phyloP scores from a whole-genome alignment of 2,329 filamentous ascomycete species.

The Xylaria sp. region DNA sequence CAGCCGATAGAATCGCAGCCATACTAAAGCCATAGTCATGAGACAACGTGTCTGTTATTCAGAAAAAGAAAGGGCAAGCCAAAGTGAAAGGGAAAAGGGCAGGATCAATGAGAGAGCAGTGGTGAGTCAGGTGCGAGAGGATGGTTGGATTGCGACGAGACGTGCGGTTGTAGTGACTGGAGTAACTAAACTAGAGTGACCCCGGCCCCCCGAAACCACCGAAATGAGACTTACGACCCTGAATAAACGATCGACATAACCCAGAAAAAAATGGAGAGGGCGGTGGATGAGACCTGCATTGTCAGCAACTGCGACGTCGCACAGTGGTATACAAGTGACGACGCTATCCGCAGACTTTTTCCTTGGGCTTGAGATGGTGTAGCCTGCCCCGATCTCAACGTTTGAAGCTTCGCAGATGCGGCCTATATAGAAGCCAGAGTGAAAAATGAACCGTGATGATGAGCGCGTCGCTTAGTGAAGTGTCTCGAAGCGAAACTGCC shows the following conservation, averaged over 20 bases:
- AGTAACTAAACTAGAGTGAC: too few species aligned
- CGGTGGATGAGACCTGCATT: conserved; percentile 25
- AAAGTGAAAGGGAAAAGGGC: background rate
- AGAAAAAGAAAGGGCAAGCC: background rate
- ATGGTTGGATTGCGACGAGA: conserved; percentile 24
- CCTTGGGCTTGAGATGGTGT: too few species aligned
- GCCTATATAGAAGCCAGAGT: background rate
- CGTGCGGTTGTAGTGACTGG: conserved; percentile 30
- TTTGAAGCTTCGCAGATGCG: background rate
- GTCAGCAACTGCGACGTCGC: conserved; percentile 30
- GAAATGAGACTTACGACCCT: conserved; percentile 41
- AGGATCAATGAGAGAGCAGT: background rate
- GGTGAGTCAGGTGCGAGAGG: conserved; percentile 6
- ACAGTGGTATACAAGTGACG: conserved; percentile 7
- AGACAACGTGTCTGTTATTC: background rate
- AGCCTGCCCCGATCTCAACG: background rate
- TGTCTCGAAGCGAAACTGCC: too few species aligned
- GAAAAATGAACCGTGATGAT: too few species aligned
- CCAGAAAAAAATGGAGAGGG: conserved; percentile 25
- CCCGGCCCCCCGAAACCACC: conserved; percentile 39
- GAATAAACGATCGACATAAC: conserved; percentile 37
- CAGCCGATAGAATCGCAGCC: background rate
- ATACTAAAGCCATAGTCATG: background rate
- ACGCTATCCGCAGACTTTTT: conserved; percentile 1
- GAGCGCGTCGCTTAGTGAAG: too few species aligned